Evolutionary conservation across 164 flowering plant species (phyloP).

Genomic region (Annona cherimola): DNA sequence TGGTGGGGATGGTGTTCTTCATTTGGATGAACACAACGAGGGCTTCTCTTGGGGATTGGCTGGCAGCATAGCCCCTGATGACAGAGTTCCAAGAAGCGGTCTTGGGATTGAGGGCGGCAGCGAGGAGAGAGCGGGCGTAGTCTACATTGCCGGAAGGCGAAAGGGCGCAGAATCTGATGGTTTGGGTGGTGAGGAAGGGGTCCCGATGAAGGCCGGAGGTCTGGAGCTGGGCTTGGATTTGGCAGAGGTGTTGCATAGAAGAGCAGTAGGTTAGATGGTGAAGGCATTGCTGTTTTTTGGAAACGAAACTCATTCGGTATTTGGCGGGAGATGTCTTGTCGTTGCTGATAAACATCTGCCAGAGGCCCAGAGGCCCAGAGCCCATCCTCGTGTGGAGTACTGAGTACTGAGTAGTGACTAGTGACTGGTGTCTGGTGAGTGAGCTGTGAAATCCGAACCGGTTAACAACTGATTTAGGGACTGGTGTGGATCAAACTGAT

Average conservation of each 20-base stretch:
- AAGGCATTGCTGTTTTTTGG: conserved; percentile 10
- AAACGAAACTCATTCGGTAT: conserved; percentile 1
- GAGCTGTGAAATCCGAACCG: not conserved
- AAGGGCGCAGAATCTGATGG: conserved; percentile 10
- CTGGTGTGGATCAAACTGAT: too few relatives aligned
- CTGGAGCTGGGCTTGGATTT: conserved; percentile 15
- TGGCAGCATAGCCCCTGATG: conserved; percentile 10
- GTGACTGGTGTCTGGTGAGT: not conserved
- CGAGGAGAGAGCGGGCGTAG: conserved; percentile 11
- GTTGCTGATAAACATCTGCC: too few relatives aligned
- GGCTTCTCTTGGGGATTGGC: not conserved
- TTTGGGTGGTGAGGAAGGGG: conserved; percentile 7
- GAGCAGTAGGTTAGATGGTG: conserved; percentile 5
- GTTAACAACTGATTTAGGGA: not conserved
- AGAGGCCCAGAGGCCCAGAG: too few relatives aligned
- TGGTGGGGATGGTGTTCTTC: not conserved
- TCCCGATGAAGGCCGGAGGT: conserved; percentile 9
- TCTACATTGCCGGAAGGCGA: conserved; percentile 9
- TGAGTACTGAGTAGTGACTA: too few relatives aligned
- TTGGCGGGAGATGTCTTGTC: conserved; percentile 3
- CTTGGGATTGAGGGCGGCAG: not conserved
- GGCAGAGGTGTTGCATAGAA: conserved; percentile 11
- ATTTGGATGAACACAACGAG: conserved; percentile 1
- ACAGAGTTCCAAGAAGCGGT: conserved; percentile 11
- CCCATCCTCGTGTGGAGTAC: too few relatives aligned